phyloP scores from a whole-genome alignment of 345 rosid genomes.

The Lepidium africanum region DNA sequence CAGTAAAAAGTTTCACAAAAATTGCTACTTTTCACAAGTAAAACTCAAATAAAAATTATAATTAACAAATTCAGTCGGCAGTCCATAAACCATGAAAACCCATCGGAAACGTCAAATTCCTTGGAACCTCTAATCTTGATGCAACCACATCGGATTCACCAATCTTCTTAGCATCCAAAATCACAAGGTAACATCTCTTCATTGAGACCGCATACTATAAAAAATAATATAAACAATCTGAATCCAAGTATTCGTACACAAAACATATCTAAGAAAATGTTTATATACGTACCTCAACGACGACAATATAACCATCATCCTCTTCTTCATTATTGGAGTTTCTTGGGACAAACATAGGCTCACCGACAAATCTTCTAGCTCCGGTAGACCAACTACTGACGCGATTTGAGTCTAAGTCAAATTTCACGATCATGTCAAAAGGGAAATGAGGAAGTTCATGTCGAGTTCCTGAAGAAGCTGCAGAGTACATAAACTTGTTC shows the following conservation, averaged over 20 bases:
- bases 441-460: constrained; percentile 68
- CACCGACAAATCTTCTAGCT: constrained; percentile 69
- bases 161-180: constrained; percentile 62
- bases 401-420: constrained; percentile 30
- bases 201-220: constrained; percentile 78
- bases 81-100: constrained; percentile 96
- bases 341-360: constrained; percentile 68
- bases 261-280: neutral
- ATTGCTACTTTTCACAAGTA: no score
- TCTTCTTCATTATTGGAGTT: constrained; percentile 38
- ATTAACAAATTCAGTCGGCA: neutral
- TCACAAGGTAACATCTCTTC: constrained; percentile 68
- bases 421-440: constrained; percentile 71
- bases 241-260: neutral
- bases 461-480: constrained; percentile 65
- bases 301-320: constrained; percentile 72
- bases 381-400: constrained; percentile 50
- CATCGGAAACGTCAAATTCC: constrained; percentile 67
- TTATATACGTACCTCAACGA: constrained; percentile 56
- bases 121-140: constrained; percentile 75
- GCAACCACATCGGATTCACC: constrained; percentile 64
- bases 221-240: neutral
- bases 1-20: no score
- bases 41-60: no score
- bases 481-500: constrained; percentile 45